Evolutionary conservation across 805 yeast genomes (phyloP).

Genomic region (Maudiozyma serrabonitensis): DNA sequence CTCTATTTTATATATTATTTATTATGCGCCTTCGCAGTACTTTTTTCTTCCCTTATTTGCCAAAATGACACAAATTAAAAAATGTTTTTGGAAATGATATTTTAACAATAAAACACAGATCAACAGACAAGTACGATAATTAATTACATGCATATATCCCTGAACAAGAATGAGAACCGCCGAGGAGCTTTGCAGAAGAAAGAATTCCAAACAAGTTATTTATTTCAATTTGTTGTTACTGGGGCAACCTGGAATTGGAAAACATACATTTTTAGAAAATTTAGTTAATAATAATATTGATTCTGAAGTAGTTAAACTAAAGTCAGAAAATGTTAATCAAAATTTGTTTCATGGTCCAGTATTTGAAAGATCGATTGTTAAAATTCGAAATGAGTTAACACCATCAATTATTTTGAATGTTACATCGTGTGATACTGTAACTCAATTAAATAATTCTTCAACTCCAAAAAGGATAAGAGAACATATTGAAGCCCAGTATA

Average conservation of each 20-base stretch:
- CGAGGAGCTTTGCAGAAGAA: slow-evolving; percentile 43
- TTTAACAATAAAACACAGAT: too few species aligned
- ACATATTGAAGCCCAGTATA: slow-evolving; percentile 63
- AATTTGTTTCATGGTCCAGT: background rate
- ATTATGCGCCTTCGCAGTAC: too few species aligned
- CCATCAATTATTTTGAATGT: slow-evolving; percentile 41
- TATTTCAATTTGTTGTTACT: slow-evolving; percentile 59
- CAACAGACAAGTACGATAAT: background rate
- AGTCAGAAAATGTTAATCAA: slow-evolving; percentile 1
- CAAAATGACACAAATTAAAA: background rate
- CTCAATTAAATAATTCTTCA: slow-evolving; percentile 46
- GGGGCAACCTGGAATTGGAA: slow-evolving; percentile 69
- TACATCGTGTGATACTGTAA: slow-evolving; percentile 34
- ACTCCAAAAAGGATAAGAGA: slow-evolving; percentile 42
- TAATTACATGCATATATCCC: background rate
- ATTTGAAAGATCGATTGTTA: background rate
- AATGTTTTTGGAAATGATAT: too few species aligned
- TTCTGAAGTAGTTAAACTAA: background rate
- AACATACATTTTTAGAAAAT: slow-evolving; percentile 62
- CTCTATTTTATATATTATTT: background rate
- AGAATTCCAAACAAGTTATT: slow-evolving; percentile 52
- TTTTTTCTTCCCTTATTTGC: too few species aligned
- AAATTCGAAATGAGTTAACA: background rate
- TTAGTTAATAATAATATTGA: slow-evolving; percentile 23
- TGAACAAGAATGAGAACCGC: slow-evolving; percentile 10